Evolutionary conservation across 148 eudicot genomes (phyloP).

Genomic region (Bassia scoparia): DNA sequence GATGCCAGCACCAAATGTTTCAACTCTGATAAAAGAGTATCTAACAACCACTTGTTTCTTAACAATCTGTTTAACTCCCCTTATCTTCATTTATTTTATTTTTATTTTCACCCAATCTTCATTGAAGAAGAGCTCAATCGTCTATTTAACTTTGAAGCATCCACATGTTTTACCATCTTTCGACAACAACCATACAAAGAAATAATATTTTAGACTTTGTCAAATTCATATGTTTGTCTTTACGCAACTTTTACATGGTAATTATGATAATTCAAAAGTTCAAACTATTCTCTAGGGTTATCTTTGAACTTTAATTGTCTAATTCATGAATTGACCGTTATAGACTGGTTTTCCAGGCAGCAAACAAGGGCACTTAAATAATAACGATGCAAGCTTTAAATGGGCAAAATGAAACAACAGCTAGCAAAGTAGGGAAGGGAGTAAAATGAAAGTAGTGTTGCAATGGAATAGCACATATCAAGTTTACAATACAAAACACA

Average conservation of each 20-base stretch:
- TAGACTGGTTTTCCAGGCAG: not conserved
- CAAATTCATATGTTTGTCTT: no score
- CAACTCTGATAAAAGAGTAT: not conserved
- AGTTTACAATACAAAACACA: no score
- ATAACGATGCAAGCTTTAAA: no score
- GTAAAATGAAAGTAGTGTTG: no score
- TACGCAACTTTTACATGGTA: not conserved
- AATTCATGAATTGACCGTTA: not conserved
- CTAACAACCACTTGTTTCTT: not conserved
- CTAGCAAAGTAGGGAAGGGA: no score
- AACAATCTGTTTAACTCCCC: not conserved
- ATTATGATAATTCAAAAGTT: not conserved
- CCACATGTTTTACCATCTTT: not conserved
- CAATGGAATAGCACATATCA: no score
- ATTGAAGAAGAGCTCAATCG: not conserved
- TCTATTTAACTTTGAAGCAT: not conserved
- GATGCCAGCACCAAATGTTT: not conserved
- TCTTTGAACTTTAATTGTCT: not conserved
- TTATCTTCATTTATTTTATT: not conserved
- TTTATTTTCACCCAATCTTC: not conserved
- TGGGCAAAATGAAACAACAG: no score
- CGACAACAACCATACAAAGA: not conserved
- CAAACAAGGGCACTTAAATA: no score
- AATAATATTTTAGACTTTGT: no score
- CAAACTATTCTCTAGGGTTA: not conserved